Conservation (phyloP, 257 asterid genomes). For the Cynanchum wilfordii region DNA sequence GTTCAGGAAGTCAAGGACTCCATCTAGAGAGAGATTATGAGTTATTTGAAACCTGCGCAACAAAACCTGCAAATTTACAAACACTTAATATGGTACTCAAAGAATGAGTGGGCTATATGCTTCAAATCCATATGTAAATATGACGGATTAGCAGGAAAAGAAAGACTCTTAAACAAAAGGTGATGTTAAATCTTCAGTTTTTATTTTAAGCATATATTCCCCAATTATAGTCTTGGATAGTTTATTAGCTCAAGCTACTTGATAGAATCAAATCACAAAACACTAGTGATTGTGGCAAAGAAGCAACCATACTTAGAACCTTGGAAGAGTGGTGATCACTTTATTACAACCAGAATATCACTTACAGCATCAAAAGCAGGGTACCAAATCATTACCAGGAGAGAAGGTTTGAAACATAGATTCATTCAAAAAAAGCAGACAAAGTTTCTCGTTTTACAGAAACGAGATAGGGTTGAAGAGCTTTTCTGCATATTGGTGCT, state of each 20-base stretch:
- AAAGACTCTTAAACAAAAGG: neutral
- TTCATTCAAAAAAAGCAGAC: neutral
- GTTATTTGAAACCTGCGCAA: conserved; percentile 82
- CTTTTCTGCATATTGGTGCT: neutral
- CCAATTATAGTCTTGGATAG: neutral
- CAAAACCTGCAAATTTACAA: conserved; percentile 53
- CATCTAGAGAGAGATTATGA: conserved; percentile 79
- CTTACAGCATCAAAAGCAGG: neutral
- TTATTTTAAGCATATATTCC: neutral
- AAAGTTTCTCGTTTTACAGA: neutral
- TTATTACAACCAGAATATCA: neutral
- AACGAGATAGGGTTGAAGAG: neutral
- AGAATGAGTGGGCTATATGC: neutral
- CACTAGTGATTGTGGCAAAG: neutral
- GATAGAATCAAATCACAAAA: neutral
- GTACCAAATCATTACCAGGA: neutral
- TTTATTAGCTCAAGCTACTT: neutral
- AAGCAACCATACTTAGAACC: neutral
- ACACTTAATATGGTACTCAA: neutral
- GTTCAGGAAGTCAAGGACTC: conserved; percentile 88
- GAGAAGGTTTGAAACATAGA: neutral
- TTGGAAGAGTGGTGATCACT: neutral
- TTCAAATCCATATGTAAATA: neutral
- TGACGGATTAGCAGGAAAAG: neutral
- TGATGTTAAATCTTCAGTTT: neutral